Evolutionary conservation across 2,329 filamentous ascomycete species (phyloP), one percentile per base, ranked within the genome.

Genomic region (Helminthosporium solani): DNA sequence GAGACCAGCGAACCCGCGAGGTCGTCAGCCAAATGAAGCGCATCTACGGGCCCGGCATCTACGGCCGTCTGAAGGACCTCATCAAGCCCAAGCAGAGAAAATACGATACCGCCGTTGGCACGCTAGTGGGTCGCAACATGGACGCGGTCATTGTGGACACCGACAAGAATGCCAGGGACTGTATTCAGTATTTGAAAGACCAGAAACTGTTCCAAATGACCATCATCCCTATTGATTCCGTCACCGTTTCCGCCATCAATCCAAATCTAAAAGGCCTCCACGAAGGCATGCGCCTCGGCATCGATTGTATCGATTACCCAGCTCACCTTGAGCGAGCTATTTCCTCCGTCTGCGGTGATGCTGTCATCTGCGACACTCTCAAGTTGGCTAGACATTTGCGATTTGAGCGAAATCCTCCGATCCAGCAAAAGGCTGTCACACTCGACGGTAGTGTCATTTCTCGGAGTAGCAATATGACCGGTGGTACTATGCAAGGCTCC

Each of bases 71-170:
- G 36, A 89, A 90, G 52, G 90, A 96, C 55, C 81, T 99, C 33
- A 96, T 94, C 74, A 91, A 89, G 56, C 92, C 94, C 1, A 97
- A 96, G 71, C 90, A 96, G 73, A 96, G 95, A 73, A 97, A 96
- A 69, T 99, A 86, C 63, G 88, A 94, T 53, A 89, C 94, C 57
- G 94, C 94, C 36, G 88, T 99, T 53, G 90, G 89, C 60, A 95
- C 90, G 18, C 90, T 95, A 6, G 81, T 99, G 3, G 94, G 94
- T 40, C 84, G 89, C 44, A 88, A 97, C 64, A 96, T 96, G 67
- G 92, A 99, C 68, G 88, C 91, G 0, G 87, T 99, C 34, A 84
- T 99, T 39, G 92, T 97, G 8, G 94, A 99, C 60, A 92, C 90
- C 2, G 90, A 97, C 70, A 95, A 94, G 73, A 94, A 88, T 1